phyloP scores from a whole-genome alignment of 2,329 filamentous ascomycete genomes.

The Coniosporium tulheliwenetii region DNA sequence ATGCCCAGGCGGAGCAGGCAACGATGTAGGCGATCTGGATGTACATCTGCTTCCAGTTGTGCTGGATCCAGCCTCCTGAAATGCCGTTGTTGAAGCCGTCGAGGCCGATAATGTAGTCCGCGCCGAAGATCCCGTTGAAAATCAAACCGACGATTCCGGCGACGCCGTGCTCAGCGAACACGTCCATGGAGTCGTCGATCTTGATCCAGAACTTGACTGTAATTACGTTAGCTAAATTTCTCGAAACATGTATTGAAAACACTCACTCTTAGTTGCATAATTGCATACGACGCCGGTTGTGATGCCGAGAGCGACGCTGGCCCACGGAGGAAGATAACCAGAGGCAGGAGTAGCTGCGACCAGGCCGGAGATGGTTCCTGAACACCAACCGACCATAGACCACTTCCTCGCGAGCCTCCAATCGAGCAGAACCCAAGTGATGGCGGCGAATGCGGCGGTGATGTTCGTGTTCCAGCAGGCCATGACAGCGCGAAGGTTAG shows the following conservation, averaged over 20 bases:
- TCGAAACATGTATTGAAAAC: slow-evolving; percentile 9
- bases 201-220: slow-evolving; percentile 58
- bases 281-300: slow-evolving; percentile 57
- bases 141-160: slow-evolving; percentile 70
- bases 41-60: slow-evolving; percentile 60
- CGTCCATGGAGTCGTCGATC: slow-evolving; percentile 77
- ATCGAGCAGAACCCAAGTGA: slow-evolving; percentile 92
- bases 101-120: slow-evolving; percentile 55
- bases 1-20: slow-evolving; percentile 51
- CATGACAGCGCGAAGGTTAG: slow-evolving; percentile 86
- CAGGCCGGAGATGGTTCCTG: slow-evolving; percentile 71
- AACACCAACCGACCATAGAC: slow-evolving; percentile 89
- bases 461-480: slow-evolving; percentile 97
- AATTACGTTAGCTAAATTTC: slow-evolving; percentile 8
- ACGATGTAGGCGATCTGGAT: slow-evolving; percentile 66
- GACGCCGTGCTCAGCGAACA: slow-evolving; percentile 79
- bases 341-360: slow-evolving; percentile 78
- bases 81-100: slow-evolving; percentile 59
- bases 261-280: slow-evolving; percentile 74
- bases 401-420: slow-evolving; percentile 88
- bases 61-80: slow-evolving; percentile 57
- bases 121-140: slow-evolving; percentile 60
- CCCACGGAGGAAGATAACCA: slow-evolving; percentile 59
- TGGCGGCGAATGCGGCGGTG: slow-evolving; percentile 79
- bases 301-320: slow-evolving; percentile 43